Conservation (phyloP, 768 basidiomycete species). For the Russula lepida region DNA sequence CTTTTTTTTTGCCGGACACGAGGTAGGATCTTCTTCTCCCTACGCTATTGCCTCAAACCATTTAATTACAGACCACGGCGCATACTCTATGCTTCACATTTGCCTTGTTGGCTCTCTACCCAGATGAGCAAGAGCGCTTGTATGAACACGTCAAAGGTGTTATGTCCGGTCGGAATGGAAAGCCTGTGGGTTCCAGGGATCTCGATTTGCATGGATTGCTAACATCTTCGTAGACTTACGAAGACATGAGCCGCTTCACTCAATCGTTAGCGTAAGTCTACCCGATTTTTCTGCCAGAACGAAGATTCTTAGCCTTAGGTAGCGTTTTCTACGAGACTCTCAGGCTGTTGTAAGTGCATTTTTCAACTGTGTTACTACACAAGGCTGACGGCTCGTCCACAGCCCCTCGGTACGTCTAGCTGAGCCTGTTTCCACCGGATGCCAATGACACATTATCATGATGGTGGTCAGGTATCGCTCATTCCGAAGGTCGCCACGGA, state of each 20-base stretch:
- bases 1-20: conserved; percentile 30
- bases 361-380: neutral
- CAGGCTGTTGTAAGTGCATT: conserved; percentile 30
- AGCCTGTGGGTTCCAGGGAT: neutral
- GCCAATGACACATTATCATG: neutral
- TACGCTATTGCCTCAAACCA: neutral
- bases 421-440: neutral
- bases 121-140: conserved; percentile 35
- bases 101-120: conserved; percentile 35
- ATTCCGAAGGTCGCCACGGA: conserved; percentile 42
- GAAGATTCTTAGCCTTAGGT: neutral
- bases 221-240: conserved; percentile 18
- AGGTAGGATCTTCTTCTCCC: conserved; percentile 14
- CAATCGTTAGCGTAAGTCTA: conserved; percentile 18
- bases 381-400: neutral
- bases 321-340: conserved; percentile 46
- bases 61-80: conserved; percentile 29
- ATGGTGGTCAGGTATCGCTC: conserved; percentile 32
- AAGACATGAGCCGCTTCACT: conserved; percentile 21
- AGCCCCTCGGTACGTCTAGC: conserved; percentile 9
- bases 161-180: conserved; percentile 22
- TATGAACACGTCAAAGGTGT: conserved; percentile 30
- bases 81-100: conserved; percentile 33
- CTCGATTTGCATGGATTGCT: neutral
- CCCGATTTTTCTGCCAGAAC: neutral